Base-by-base conservation (phyloP, 1,284 basidiomycete species). In the Cerioporus squamosus region DNA sequence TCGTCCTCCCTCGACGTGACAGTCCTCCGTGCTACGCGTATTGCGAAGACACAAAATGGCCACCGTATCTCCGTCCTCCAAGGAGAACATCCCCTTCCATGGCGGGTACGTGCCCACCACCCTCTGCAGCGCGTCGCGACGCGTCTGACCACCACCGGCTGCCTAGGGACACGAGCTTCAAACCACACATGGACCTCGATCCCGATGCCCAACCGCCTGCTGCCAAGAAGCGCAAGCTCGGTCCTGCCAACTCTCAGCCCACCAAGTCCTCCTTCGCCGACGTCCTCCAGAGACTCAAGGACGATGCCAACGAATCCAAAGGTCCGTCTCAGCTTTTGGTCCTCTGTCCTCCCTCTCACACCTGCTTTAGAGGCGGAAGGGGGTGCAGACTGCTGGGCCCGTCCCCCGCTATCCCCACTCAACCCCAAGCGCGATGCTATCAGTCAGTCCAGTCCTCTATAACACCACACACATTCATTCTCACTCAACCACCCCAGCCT, bases 361-460 rank as follows among this genome's bases (percentile, higher is more conserved):
- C 22, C 23, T 22, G 7, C 15, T 33, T n/a, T 22, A 68, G 89
- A 77, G 50, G 84, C 83, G 14, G 90, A 92, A 72, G 91, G 91
- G 64, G 88, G 90, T 55, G 85, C 90, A 15, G 81, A 90, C 68
- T 76, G 78, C 23, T 98, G 95, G 95, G 77, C 85, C 2, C 82
- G 95, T 55, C 94, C 94, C 0, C 61, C 71, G 5, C 75, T 92
- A 5, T 76, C 79, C 2, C 68, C 70, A 15, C 71, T 96, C 17
- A 76, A 93, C 65, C 77, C 81, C 39, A 80, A 82, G 59, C 80
- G 66, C 44, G 88, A 95, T 66, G 74, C 81, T 2, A 87, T 97
- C 49, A 72, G 84, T 85, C 51, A 64, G 77, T 47, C 20, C 23
- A 15, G 26, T 15, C 14, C 18, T 17, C 12, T 14, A 36, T n/a